Conservation (phyloP, 768 basidiomycete genomes). For the Termitomyces sp. region DNA sequence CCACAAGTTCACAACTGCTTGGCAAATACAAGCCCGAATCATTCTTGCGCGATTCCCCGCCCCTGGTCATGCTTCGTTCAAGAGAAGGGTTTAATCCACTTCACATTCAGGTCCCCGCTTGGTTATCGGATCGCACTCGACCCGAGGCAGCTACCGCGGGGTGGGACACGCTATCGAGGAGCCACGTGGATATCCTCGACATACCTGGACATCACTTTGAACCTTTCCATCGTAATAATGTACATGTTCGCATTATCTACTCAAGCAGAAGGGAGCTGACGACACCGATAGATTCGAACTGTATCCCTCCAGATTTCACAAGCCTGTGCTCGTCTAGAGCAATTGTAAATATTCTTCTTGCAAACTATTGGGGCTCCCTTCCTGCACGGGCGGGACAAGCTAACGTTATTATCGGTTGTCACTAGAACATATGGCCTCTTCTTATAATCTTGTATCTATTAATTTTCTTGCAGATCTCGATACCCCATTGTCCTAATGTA, state of each 20-base stretch:
- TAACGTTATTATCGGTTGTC: too few relatives aligned
- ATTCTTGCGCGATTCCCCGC: constrained; percentile 21
- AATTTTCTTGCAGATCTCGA: too few relatives aligned
- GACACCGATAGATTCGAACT: neutral
- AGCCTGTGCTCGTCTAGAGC: neutral
- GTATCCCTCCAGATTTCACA: neutral
- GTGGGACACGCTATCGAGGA: constrained; percentile 46
- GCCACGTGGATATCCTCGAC: constrained; percentile 39
- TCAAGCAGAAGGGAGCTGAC: neutral
- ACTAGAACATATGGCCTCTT: too few relatives aligned
- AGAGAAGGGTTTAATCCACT: constrained; percentile 38
- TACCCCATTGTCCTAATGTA: too few relatives aligned
- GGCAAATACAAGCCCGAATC: constrained; percentile 37
- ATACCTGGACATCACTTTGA: constrained; percentile 69
- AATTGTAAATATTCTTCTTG: neutral
- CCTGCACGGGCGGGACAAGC: too few relatives aligned
- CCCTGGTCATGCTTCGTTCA: constrained; percentile 53
- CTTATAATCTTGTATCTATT: too few relatives aligned
- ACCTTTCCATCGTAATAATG: constrained; percentile 49
- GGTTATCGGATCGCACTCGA: constrained; percentile 48
- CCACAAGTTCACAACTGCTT: constrained; percentile 44
- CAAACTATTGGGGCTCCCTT: too few relatives aligned
- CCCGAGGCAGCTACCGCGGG: constrained; percentile 26
- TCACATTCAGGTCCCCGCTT: constrained; percentile 38
- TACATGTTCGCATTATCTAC: constrained; percentile 20